Base-by-base conservation (phyloP, 2,329 filamentous ascomycete genomes). In the Arthrinium puccinioides region DNA sequence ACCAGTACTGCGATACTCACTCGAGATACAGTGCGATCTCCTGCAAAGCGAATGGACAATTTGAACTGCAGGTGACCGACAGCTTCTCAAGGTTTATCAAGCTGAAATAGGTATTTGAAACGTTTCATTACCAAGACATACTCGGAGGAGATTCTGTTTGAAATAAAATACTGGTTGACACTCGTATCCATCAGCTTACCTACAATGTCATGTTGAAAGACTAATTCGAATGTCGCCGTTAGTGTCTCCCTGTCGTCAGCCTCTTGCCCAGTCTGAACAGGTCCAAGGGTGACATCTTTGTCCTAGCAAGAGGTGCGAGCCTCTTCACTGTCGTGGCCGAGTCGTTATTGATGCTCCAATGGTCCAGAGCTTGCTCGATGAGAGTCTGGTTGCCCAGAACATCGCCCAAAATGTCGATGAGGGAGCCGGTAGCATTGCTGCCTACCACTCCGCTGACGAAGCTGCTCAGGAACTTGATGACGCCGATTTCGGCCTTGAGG, bases 311-410 rank as follows among this genome's bases (percentile, higher is more conserved):
- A 21, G 20, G 31, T 33, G 20, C 14, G 14, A 16, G 31, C 15
- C 9, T 21, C 24, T n/a, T 15, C 18, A n/a, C 24, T 15, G 20
- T 23, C 20, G 21, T 21, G 20, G 20, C 20, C 30, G 7, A 21
- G 20, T 7, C 5, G 14, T 15, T 32, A 9, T 9, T 21, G n/a
- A n/a, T n/a, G 20, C 20, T 25, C 56, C 57, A 67, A 33, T 66
- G 58, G 8, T 45, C 47, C 4, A 64, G 24, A 4, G 61, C 48
- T 14, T 61, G 52, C 27, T 61, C 55, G 9, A 67, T 47, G 5
- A 67, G 50, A 0, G 63, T 66, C 5, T 52, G 49, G 32, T 67
- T 67, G 4, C 62, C 60, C 8, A 66, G 45, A 2, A 61, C 52
- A 10, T 61, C 61, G 13, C 57, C 61, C 1, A 66, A 38, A 1